phyloP scores from a whole-genome alignment of 2,329 filamentous ascomycete genomes.

The Ceratocystis eucalypticola region DNA sequence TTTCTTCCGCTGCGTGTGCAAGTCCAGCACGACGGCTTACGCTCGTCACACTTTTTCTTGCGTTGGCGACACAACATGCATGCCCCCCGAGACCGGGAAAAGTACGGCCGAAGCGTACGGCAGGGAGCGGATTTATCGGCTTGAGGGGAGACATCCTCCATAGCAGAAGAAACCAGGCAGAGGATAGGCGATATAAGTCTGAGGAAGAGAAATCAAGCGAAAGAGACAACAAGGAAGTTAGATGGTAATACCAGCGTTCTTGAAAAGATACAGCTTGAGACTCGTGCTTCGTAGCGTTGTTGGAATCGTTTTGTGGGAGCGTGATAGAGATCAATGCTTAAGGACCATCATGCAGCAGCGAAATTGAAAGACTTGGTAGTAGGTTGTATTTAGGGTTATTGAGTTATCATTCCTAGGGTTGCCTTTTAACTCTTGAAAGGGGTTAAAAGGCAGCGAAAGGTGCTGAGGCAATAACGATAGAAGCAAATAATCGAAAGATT shows the following conservation, averaged over 20 bases:
- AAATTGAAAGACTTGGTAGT: too few relatives aligned
- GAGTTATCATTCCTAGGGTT: too few relatives aligned
- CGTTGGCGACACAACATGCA: slow-evolving; percentile 26
- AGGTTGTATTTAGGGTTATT: too few relatives aligned
- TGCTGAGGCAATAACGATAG: not conserved
- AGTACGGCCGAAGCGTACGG: slow-evolving; percentile 17
- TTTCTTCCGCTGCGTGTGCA: slow-evolving; percentile 17
- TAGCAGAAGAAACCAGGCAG: not conserved
- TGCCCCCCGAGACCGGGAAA: slow-evolving; percentile 20
- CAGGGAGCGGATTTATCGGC: slow-evolving; percentile 13
- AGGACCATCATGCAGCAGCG: too few relatives aligned
- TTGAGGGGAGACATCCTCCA: slow-evolving; percentile 6
- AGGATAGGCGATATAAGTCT: too few relatives aligned
- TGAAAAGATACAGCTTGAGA: not conserved
- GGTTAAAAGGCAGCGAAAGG: too few relatives aligned
- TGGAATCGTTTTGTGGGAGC: too few relatives aligned
- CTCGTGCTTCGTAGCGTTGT: too few relatives aligned
- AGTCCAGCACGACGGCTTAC: slow-evolving; percentile 23
- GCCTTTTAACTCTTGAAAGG: too few relatives aligned
- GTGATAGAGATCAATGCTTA: too few relatives aligned
- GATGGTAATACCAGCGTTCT: not conserved
- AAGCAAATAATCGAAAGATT: not conserved
- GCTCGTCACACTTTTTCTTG: slow-evolving; percentile 27
- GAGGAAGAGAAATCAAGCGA: not conserved
- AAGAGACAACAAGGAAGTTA: not conserved